Conservation (phyloP, 176 grass and related monocot genomes). For the Oropetium thomaeum region DNA sequence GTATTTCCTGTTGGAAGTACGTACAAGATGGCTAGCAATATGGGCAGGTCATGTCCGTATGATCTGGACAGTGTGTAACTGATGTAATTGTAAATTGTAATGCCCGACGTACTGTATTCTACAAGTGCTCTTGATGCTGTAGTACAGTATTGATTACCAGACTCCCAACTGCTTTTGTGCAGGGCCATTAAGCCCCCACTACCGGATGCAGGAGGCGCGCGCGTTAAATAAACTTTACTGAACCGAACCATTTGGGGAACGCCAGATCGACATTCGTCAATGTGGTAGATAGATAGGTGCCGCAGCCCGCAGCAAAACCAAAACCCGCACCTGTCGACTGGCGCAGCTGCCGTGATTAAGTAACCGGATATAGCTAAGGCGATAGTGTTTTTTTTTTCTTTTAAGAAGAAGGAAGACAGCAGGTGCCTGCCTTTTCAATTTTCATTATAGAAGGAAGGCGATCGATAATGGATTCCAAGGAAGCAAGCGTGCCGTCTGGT, state of each 20-base stretch:
- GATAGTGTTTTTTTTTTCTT: too few species aligned
- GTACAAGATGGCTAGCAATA: not conserved
- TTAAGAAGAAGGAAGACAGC: too few species aligned
- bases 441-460: too few species aligned
- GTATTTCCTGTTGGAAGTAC: not conserved
- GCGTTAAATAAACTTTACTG: not conserved
- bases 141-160: not conserved
- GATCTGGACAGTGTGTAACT: not conserved
- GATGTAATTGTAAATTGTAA: not conserved
- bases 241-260: conserved; percentile 2
- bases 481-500: not conserved
- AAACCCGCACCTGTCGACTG: not conserved
- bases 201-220: not conserved
- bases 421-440: too few species aligned
- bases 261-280: not conserved
- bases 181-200: not conserved
- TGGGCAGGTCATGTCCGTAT: not conserved
- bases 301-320: not conserved
- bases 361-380: not conserved
- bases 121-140: not conserved
- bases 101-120: not conserved
- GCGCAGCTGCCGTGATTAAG: too few species aligned
- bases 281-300: conserved; percentile 30
- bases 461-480: not conserved
- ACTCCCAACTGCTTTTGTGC: not conserved